Base-by-base conservation (phyloP, 192 early-diverging fungal species). In the Coemansia sp. region DNA sequence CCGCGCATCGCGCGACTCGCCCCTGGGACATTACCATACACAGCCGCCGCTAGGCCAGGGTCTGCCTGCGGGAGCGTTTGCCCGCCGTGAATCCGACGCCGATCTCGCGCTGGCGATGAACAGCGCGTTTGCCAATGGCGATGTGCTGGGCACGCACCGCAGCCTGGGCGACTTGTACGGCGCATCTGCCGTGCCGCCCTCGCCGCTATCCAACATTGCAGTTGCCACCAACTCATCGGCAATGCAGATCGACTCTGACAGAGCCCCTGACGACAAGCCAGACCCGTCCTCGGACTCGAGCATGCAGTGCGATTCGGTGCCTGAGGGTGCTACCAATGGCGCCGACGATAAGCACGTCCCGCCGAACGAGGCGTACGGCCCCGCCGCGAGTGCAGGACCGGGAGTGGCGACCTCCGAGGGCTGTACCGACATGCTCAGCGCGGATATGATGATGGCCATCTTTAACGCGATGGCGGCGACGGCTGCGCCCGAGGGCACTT, bases 101-200 rank as follows among this genome's bases (percentile, higher is more conserved):
- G 69, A 73, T 48, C 54, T 73, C 39, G 69, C 69, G 19, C 53
- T 73, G 48, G 69, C 69, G 0, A 73, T 73, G 69, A 64, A 73
- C 40, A 53, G 47, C 27, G 69, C 58, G 13, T 73, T 73, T 61
- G 57, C 54, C 14, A 60, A 55, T 23, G 69, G 57, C 22, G 62
- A 73, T 20, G 54, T 65, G 21, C 47, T 65, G 45, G 69, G 69
- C 3, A 20, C 54, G 13, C 60, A 62, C 23, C 67, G 60, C 18
- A 38, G 66, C n/a, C 33, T 69, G 12, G 33, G 49, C n/a, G 66
- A 69, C 5, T 14, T 69, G 7, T 62, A 56, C 37, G 59, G 54
- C 18, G 27, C 42, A 14, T 8, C 58, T 10, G 55, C 21, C 9
- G 59, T 63, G 33, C 60, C 55, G 11, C 67, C 67, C 10, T 73